Base-by-base conservation (phyloP, 352 stramenopile species). In the Globisporangium paddicum region DNA sequence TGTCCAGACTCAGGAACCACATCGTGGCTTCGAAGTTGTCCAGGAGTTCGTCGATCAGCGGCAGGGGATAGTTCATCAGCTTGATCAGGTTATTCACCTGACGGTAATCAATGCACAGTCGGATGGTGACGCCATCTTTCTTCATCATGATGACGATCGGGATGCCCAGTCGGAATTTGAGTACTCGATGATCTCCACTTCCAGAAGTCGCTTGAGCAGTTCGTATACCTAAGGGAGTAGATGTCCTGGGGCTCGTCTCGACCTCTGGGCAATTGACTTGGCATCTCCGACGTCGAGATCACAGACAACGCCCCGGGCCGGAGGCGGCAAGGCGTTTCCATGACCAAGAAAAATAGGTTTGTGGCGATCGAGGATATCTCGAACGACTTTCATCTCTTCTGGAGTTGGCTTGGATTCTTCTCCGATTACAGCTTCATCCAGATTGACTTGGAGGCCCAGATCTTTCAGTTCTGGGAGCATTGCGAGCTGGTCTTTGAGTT, bases 21-120 rank as follows among this genome's bases (percentile, higher is more conserved):
- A 70, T 65, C 0, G 38, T 30, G 0, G 25, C 4, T 3, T 66
- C 52, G n/a, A 72, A 75, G 25, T 59, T 70, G 14, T 57, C 62
- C 34, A 73, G 49, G 0, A 68, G 25, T 11, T 73, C 67, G 11
- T 68, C 58, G 32, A 73, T 73, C 2, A 73, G 32, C 0, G 57
- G 53, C 0, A 72, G 26, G 0, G 66, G 62, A 14, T 67, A 73
- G 7, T 54, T 66, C 44, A 63, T 38, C 23, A 70, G 28, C 30
- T 65, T 67, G 18, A 58, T 60, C 16, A 67, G 59, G 21, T 48
- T 14, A n/a, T 67, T 69, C 2, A 67, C 62, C 2, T 8, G 3
- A 0, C 58, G 53, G 3, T 69, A 69, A 9, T 69, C 66, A 32
- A 73, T 67, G 19, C 62, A 65, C 0, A 65, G 44, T 16, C 50